Base-by-base conservation (phyloP, 2,329 filamentous ascomycete species). In the Apiospora hydei region DNA sequence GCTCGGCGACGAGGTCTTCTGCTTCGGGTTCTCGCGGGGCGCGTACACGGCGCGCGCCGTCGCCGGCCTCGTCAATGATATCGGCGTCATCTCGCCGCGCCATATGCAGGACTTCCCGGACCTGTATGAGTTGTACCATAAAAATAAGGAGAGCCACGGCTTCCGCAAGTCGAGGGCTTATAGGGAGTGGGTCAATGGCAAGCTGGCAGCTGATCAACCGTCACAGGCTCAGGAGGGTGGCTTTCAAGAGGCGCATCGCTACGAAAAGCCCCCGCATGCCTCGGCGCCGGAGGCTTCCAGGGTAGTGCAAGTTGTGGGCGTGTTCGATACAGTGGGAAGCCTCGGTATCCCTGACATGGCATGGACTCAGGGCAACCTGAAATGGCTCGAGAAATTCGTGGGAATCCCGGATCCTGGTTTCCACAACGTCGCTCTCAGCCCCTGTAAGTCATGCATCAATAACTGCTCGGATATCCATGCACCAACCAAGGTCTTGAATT, bases 1-100 rank as follows among this genome's bases (percentile, higher is more conserved):
- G 8, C 79, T 80, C 41, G 81, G 79, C 26, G 82, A 83, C 71
- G 74, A 77, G 64, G 81, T 84, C 38, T 76, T 83, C 47, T 77
- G 82, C 46, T 76, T 82, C 11, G 83, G 83, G 8, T 84, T 84
- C 74, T 83, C 82, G 2, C 76, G 83, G 2, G 83, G 83, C 4
- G 82, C 83, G 7, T 84, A 83, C 73, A 84, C 82, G 1, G 82
- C 82, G 30, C 80, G 83, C 7, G 81, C 82, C 0, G 78, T 82
- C 3, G 83, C 82, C 4, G 83, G 83, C 69, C 80, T 84, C 57
- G 76, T 84, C 46, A 73, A 70, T 1, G 76, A 77, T 24, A 73
- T 78, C 18, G 76, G 77, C 26, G 70, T 78, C 61, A 72, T 77
- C 11, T 67, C 43, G 11, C 74, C 74, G 0, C 41, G 51, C 1